These are phyloP conservation scores for Raddia distichophylla DNA, from an alignment of 176 grass and related monocot genomes.

Conservation along the genomic window DNA sequence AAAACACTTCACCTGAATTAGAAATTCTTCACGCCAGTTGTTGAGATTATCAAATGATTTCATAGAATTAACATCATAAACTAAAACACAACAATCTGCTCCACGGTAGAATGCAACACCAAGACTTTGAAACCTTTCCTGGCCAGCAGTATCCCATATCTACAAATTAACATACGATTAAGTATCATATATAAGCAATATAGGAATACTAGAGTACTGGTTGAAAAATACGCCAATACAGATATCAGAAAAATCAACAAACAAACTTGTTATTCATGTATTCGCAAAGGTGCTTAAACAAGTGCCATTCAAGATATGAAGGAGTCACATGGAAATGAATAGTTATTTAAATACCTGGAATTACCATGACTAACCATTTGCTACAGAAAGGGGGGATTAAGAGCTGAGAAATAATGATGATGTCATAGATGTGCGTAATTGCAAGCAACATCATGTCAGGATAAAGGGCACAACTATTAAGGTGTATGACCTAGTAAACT, in stretches of 20 bases:
- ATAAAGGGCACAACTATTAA: not conserved
- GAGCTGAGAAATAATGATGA: not conserved
- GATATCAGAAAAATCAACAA: not conserved
- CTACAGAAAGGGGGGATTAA: not conserved
- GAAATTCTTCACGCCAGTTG: constrained; percentile 88
- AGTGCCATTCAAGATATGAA: not conserved
- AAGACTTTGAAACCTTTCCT: constrained; percentile 92
- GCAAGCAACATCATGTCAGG: not conserved
- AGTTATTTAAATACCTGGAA: not conserved
- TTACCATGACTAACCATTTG: not conserved
- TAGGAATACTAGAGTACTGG: not conserved
- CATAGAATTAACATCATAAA: constrained; percentile 81
- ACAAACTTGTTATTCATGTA: not conserved
- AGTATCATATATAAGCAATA: constrained; percentile 1
- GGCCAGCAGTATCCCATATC: constrained; percentile 95
- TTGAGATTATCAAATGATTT: constrained; percentile 90
- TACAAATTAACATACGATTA: constrained; percentile 34
- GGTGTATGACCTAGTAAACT: not conserved
- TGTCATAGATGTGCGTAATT: not conserved
- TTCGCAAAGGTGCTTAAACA: not conserved
- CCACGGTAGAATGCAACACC: constrained; percentile 92
- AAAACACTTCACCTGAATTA: constrained; percentile 70
- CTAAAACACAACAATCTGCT: constrained; percentile 89
- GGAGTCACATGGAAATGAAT: not conserved
- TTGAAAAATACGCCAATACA: not conserved